These are phyloP conservation scores for Zymoseptoria tritici DNA, from an alignment of 2,329 filamentous ascomycete genomes.

Conservation along the genomic window DNA sequence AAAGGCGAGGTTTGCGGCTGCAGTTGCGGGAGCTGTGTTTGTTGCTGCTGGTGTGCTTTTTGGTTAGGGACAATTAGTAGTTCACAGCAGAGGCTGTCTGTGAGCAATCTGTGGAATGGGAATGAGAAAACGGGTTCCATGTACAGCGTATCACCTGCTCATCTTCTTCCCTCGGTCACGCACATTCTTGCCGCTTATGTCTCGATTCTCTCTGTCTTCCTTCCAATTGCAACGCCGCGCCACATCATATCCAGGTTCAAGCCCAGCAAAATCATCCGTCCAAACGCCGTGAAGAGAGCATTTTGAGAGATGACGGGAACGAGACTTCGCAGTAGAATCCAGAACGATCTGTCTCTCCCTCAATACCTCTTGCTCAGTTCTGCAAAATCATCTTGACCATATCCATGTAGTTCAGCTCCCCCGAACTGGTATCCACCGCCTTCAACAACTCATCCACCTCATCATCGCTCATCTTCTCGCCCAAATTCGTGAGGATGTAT, in stretches of 20 bases:
- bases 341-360: no score
- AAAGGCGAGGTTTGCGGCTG: no score
- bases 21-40: background rate
- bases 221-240: background rate
- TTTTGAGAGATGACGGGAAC: no score
- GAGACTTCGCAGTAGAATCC: no score
- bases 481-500: conserved; percentile 93
- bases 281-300: background rate
- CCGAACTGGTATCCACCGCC: conserved; percentile 90
- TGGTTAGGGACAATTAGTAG: background rate
- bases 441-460: conserved; percentile 98
- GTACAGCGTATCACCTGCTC: background rate
- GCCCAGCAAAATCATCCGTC: background rate
- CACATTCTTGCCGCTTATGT: no score
- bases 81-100: no score
- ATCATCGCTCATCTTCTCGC: conserved; percentile 98
- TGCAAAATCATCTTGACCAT: conserved; percentile 36
- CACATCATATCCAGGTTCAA: background rate
- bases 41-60: background rate
- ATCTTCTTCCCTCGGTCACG: no score
- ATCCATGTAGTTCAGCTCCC: conserved; percentile 92
- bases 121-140: background rate
- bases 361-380: conserved; percentile 22
- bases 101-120: no score
- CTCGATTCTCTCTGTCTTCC: background rate